These are phyloP conservation scores for Exophiala phaeomuriformis DNA, from an alignment of 2,329 filamentous ascomycete species.

Conservation along the genomic window DNA sequence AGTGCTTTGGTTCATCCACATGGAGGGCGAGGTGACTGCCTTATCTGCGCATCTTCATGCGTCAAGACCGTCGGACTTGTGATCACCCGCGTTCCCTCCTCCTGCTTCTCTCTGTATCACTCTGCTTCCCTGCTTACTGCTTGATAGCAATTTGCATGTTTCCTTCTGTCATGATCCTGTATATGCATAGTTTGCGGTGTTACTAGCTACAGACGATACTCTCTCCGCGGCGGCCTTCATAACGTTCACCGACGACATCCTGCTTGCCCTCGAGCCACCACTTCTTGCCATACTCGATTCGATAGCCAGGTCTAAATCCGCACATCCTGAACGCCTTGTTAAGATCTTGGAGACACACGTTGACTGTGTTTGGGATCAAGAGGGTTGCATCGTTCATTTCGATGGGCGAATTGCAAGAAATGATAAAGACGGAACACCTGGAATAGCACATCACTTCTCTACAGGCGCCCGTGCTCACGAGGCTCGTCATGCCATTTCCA, in stretches of 20 bases:
- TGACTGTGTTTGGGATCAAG: neutral
- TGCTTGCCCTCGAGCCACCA: too few relatives aligned
- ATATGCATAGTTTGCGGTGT: neutral
- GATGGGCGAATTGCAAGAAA: neutral
- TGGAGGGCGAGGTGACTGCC: constrained; percentile 16
- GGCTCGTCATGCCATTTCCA: constrained; percentile 10
- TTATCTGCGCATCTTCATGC: constrained; percentile 15
- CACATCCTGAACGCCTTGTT: too few relatives aligned
- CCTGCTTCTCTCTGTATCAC: neutral
- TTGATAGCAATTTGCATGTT: neutral
- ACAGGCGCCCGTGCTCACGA: neutral
- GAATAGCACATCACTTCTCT: neutral
- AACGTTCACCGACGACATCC: too few relatives aligned
- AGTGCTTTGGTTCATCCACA: neutral
- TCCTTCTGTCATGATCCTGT: constrained; percentile 2
- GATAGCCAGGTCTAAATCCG: too few relatives aligned
- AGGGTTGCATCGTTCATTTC: neutral
- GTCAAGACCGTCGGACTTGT: constrained; percentile 2
- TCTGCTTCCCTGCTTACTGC: neutral
- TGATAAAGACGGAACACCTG: constrained; percentile 6
- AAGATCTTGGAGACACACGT: neutral
- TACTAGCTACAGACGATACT: neutral
- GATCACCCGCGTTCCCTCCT: constrained; percentile 7
- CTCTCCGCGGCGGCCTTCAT: neutral
- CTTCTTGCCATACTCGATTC: too few relatives aligned